phyloP scores from a whole-genome alignment of 169 alveolate species.

The Babesia bigemina region DNA sequence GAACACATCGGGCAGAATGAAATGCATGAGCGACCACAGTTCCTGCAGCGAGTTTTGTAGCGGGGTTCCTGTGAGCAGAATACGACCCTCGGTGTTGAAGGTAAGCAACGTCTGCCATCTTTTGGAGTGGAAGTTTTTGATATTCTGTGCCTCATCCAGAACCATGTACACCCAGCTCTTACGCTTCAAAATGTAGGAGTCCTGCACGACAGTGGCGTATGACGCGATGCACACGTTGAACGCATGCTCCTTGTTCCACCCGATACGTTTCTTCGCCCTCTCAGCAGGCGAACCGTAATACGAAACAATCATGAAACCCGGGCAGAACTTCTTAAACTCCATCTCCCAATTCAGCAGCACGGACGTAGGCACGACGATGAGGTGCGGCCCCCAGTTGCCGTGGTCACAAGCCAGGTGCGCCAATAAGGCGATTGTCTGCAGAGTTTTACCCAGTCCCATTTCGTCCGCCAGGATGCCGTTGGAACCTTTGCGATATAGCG shows the following conservation, averaged over 20 bases:
- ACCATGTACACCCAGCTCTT: slow-evolving; percentile 96
- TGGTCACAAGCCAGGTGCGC: slow-evolving; percentile 96
- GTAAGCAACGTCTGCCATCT: slow-evolving; percentile 97
- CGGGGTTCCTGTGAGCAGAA: slow-evolving; percentile 99
- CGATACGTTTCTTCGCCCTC: slow-evolving; percentile 82
- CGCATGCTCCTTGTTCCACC: slow-evolving; percentile 93
- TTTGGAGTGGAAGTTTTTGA: slow-evolving; percentile 96
- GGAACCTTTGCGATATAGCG: slow-evolving; percentile 91
- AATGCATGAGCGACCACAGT: slow-evolving; percentile 98
- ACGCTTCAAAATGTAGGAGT: slow-evolving; percentile 92
- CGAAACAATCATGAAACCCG: slow-evolving; percentile 93
- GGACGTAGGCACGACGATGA: slow-evolving; percentile 98
- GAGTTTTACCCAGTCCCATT: slow-evolving; percentile 99
- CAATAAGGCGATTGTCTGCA: slow-evolving; percentile 95
- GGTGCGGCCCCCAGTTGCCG: slow-evolving; percentile 98
- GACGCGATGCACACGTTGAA: slow-evolving; percentile 97
- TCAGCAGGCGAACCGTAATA: slow-evolving; percentile 92
- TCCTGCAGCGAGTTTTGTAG: slow-evolving; percentile 97
- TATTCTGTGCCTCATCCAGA: slow-evolving; percentile 98
- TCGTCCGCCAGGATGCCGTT: slow-evolving; percentile 99
- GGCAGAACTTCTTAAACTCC: slow-evolving; percentile 98
- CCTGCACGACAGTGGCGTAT: slow-evolving; percentile 94
- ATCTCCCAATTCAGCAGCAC: slow-evolving; percentile 98
- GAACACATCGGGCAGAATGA: slow-evolving; percentile 96
- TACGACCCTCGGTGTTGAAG: slow-evolving; percentile 94